Base-by-base conservation (phyloP, 2,329 filamentous ascomycete species). In the Penicillium sp. region DNA sequence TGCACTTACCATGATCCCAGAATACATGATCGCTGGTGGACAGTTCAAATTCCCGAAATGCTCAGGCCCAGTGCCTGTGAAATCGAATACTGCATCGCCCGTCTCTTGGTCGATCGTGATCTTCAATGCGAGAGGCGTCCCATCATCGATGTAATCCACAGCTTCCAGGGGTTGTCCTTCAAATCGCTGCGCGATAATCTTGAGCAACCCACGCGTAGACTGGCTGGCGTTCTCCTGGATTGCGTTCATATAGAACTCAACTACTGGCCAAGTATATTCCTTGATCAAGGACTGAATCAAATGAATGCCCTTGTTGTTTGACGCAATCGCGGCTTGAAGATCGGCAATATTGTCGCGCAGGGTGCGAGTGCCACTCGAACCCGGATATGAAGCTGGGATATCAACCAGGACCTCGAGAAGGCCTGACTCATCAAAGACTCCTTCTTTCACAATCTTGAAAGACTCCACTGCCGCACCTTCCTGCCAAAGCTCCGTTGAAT, bases 101-200 rank as follows among this genome's bases (percentile, higher is more conserved):
- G 86, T 85, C 2, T 86, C 81, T 9, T n/a, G 16, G 67, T 91
- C 83, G 58, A 92, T 91, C 0, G 83, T 84, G 6, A 92, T 82
- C 57, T 84, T 85, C 13, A 92, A 79, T 49, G 83, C 79, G 65
- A 92, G 90, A 0, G 87, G 87, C 19, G 82, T 88, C 27, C 89
- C 89, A 66, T 92, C 89, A 66, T 93, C 90, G 87, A 92, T 92
- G 74, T 85, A 89, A 68, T 93, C 90, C 3, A 86, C 77, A 0
- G 89, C 87, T 10, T 53, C 33, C 3, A 60, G 41, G 5, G 41
- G 43, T 16, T 52, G 43, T 2, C 33, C 46, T 36, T 46, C 39
- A 23, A 54, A 48, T 6, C 47, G 40, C 8, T 38, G 16, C 0
- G 48, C 44, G 16, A 58, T 46, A 1, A 44, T 21, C n/a, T 58